A percentile compares a stretch with the other conserved stretches of the same genome.
These are phyloP conservation scores for Ophiostoma australiae DNA, from an alignment of 2,329 filamentous ascomycete species.

Conservation along the genomic window DNA sequence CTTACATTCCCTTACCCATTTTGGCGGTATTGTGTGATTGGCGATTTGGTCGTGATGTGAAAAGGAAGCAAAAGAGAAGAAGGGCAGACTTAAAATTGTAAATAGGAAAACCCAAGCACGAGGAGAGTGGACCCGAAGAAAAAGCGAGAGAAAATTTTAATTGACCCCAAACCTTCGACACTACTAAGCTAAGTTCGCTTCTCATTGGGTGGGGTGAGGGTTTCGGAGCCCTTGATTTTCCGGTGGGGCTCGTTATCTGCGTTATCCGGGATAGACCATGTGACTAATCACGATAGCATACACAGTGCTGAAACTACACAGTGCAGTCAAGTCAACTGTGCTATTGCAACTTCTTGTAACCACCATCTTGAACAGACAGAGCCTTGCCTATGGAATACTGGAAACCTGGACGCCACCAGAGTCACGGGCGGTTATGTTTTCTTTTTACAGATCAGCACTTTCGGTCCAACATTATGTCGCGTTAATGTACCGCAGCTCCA, in stretches of 20 bases:
- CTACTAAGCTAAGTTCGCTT: background rate
- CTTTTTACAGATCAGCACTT: too few relatives aligned
- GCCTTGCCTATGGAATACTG: too few relatives aligned
- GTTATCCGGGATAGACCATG: background rate
- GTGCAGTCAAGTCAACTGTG: background rate
- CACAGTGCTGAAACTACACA: background rate
- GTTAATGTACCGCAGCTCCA: too few relatives aligned
- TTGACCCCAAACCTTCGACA: background rate
- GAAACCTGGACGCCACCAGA: too few relatives aligned
- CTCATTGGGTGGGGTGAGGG: conserved; percentile 20
- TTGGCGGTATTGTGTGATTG: conserved; percentile 37
- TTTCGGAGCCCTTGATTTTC: conserved; percentile 18
- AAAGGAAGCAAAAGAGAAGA: conserved; percentile 14
- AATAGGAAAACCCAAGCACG: conserved; percentile 9
- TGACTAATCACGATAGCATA: background rate
- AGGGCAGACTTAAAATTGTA: conserved; percentile 10
- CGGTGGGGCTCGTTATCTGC: background rate
- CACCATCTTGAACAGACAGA: background rate
- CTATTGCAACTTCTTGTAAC: background rate
- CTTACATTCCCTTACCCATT: conserved; percentile 53
- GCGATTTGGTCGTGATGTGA: conserved; percentile 35
- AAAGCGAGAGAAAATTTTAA: conserved; percentile 17
- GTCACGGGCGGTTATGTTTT: too few relatives aligned
- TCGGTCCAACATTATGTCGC: too few relatives aligned
- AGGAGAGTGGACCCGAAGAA: conserved; percentile 7